phyloP scores from a whole-genome alignment of 2,329 filamentous ascomycete species.

The Aspergillus cejpii region DNA sequence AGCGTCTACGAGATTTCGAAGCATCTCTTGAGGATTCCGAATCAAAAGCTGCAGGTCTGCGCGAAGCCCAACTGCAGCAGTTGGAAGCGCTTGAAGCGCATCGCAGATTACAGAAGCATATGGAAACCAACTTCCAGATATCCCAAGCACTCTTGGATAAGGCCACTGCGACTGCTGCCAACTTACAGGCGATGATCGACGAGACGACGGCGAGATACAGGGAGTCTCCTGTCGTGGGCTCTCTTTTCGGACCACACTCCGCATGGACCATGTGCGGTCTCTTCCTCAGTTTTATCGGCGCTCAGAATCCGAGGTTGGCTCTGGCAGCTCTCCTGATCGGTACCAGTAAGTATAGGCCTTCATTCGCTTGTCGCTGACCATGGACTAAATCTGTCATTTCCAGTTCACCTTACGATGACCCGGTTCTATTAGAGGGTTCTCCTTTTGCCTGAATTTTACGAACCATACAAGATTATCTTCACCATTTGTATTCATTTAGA shows the following conservation, averaged over 20 bases:
- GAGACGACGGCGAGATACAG: conserved; percentile 23
- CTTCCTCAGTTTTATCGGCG: conserved; percentile 20
- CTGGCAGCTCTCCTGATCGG: conserved; percentile 16
- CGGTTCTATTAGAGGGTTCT: not conserved
- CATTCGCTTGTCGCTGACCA: not conserved
- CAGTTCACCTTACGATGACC: not conserved
- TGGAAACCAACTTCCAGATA: conserved; percentile 23
- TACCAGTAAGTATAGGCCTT: conserved; percentile 5
- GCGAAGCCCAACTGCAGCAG: conserved; percentile 31
- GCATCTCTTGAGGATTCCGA: conserved; percentile 30
- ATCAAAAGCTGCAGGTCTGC: conserved; percentile 27
- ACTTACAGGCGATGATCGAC: conserved; percentile 30
- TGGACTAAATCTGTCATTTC: not conserved
- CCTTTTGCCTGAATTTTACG: not conserved
- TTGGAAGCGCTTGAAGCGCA: conserved; percentile 25
- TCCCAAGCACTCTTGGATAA: conserved; percentile 30
- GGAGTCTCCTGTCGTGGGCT: conserved; percentile 12
- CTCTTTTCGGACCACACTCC: conserved; percentile 14
- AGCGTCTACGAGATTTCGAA: conserved; percentile 35
- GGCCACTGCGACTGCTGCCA: conserved; percentile 22
- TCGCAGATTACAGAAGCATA: conserved; percentile 21
- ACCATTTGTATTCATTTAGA: not conserved
- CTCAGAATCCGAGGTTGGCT: conserved; percentile 21
- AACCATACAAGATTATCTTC: not conserved
- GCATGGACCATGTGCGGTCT: conserved; percentile 23